Evolutionary conservation across 1,284 basidiomycete genomes (phyloP).

Genomic region (Ceratorhiza oryzae-sativae): DNA sequence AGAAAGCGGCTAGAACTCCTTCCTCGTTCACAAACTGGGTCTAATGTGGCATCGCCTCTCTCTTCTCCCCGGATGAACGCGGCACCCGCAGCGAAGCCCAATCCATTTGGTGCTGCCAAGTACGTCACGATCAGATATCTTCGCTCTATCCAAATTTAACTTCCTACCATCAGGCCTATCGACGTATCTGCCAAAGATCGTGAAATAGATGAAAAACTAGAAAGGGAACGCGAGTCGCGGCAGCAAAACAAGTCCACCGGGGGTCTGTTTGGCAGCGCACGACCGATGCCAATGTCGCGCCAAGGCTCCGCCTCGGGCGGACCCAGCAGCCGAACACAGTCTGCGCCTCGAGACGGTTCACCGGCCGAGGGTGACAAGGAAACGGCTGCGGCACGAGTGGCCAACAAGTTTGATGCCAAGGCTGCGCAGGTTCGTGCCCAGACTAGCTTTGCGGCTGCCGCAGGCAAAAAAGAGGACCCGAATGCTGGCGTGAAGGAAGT

Average conservation of each 20-base stretch:
- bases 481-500: slow-evolving; percentile 4
- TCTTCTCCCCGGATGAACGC: slow-evolving; percentile 74
- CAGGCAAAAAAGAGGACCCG: slow-evolving; percentile 21
- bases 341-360: neutral
- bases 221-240: slow-evolving; percentile 43
- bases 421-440: slow-evolving; percentile 35
- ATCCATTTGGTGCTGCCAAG: slow-evolving; percentile 89
- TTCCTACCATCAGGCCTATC: slow-evolving; percentile 52
- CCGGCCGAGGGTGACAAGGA: slow-evolving; percentile 17
- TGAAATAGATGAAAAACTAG: slow-evolving; percentile 52
- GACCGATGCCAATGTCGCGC: slow-evolving; percentile 10
- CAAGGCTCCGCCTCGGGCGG: slow-evolving; percentile 2
- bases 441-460: slow-evolving; percentile 43
- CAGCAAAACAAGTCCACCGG: neutral
- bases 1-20: slow-evolving; percentile 84
- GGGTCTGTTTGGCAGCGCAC: neutral
- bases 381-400: neutral
- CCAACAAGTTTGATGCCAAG: slow-evolving; percentile 34
- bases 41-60: slow-evolving; percentile 70
- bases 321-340: neutral
- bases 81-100: slow-evolving; percentile 56
- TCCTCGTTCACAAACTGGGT: slow-evolving; percentile 71
- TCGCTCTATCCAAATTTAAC: neutral
- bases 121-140: slow-evolving; percentile 50
- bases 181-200: slow-evolving; percentile 57